Evolutionary conservation across 192 early-diverging fungal genomes (phyloP).

Genomic region (Coemansia sp.): DNA sequence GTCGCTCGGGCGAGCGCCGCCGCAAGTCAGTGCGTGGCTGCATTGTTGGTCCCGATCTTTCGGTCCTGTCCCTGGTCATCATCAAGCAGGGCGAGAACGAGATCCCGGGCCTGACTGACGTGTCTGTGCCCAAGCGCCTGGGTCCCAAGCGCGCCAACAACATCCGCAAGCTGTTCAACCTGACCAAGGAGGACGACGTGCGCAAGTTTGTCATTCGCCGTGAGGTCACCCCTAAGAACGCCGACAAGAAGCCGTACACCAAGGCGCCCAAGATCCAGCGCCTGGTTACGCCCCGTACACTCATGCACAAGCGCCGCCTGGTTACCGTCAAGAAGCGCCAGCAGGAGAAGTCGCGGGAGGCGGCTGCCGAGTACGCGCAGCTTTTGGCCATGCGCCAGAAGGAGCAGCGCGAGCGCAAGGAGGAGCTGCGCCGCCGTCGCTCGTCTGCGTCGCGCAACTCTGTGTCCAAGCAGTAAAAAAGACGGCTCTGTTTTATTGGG

Average conservation of each 20-base stretch:
- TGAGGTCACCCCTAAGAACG: slow-evolving; percentile 82
- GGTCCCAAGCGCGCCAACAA: slow-evolving; percentile 98
- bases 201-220: slow-evolving; percentile 99
- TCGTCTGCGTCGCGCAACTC: slow-evolving; percentile 57
- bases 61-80: slow-evolving; percentile 91
- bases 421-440: slow-evolving; percentile 57
- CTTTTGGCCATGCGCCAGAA: slow-evolving; percentile 90
- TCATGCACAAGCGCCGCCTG: slow-evolving; percentile 93
- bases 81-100: slow-evolving; percentile 97
- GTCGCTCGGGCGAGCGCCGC: slow-evolving; percentile 97
- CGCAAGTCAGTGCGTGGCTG: slow-evolving; percentile 99
- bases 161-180: slow-evolving; percentile 99
- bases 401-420: slow-evolving; percentile 93
- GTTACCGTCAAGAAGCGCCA: slow-evolving; percentile 84
- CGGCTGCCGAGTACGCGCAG: slow-evolving; percentile 72
- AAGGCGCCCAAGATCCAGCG: slow-evolving; percentile 97
- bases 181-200: slow-evolving; percentile 98
- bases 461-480: slow-evolving; percentile 55
- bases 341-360: slow-evolving; percentile 73
- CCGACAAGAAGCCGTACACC: slow-evolving; percentile 90
- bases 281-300: slow-evolving; percentile 92
- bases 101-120: slow-evolving; percentile 95
- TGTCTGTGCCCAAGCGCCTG: slow-evolving; percentile 90
- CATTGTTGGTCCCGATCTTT: slow-evolving; percentile 92
- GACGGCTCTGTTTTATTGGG: too few species aligned